phyloP scores from a whole-genome alignment of 2,329 filamentous ascomycete genomes.

The Neurospora sp. region DNA sequence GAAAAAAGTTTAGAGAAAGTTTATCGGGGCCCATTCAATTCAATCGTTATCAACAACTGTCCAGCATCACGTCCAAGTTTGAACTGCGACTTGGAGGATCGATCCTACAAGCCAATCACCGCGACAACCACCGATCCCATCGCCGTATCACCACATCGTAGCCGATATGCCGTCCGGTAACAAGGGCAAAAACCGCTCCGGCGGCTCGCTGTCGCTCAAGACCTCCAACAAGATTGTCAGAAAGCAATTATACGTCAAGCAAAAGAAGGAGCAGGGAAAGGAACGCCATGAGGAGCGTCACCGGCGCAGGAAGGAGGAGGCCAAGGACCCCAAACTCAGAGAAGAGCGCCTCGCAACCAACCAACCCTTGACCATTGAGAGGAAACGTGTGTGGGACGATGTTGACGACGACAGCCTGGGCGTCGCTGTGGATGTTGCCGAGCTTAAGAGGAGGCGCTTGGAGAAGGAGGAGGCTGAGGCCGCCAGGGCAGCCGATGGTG shows the following conservation, averaged over 20 bases:
- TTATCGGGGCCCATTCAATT: background rate
- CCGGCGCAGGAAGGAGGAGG: conserved; percentile 73
- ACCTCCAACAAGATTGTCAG: conserved; percentile 66
- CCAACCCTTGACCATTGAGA: conserved; percentile 70
- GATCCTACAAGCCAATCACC: background rate
- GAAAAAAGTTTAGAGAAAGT: background rate
- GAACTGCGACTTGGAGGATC: background rate
- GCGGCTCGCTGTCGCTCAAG: conserved; percentile 29
- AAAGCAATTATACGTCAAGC: conserved; percentile 65
- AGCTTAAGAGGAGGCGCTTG: conserved; percentile 46
- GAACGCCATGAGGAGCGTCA: conserved; percentile 68
- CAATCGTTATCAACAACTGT: background rate
- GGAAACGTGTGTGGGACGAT: conserved; percentile 85
- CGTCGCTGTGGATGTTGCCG: conserved; percentile 46
- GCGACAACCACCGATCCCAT: background rate
- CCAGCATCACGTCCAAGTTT: background rate
- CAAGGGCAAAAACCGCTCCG: conserved; percentile 13
- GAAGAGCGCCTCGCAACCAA: conserved; percentile 67
- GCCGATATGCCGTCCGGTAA: conserved; percentile 17
- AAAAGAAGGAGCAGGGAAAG: conserved; percentile 68
- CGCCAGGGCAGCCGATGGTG: conserved; percentile 29
- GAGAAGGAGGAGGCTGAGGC: conserved; percentile 36
- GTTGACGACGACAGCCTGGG: conserved; percentile 48
- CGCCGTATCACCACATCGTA: background rate
- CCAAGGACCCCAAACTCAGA: conserved; percentile 67